Conservation (phyloP, 225 moss, liverwort and hornwort species). For the Antitrichia curtipendula region DNA sequence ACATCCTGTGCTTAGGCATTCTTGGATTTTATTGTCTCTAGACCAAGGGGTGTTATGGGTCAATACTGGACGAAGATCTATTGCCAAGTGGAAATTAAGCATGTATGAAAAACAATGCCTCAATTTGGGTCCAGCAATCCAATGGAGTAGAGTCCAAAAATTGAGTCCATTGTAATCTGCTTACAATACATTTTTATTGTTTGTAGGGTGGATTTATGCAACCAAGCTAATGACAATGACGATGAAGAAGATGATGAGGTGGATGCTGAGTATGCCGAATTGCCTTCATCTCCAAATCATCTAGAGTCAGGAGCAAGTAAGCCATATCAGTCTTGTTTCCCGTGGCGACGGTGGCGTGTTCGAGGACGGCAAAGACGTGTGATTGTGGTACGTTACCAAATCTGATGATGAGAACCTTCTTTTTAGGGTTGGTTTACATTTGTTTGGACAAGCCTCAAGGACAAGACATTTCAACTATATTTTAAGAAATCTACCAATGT, state of each 20-base stretch:
- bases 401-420: neutral
- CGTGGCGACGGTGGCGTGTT: slow-evolving; percentile 27
- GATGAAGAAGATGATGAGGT: slow-evolving; percentile 71
- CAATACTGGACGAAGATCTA: neutral
- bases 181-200: neutral
- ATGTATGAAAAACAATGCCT: neutral
- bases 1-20: neutral
- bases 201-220: slow-evolving; percentile 85
- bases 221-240: slow-evolving; percentile 76
- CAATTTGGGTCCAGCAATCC: too few relatives aligned
- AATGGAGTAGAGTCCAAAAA: neutral
- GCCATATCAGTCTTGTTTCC: slow-evolving; percentile 27
- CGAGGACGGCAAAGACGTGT: slow-evolving; percentile 53
- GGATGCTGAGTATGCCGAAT: slow-evolving; percentile 13
- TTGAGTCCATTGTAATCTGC: neutral
- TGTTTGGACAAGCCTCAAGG: neutral
- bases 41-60: neutral
- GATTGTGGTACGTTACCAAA: slow-evolving; percentile 45
- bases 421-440: neutral
- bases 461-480: neutral
- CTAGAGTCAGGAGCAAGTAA: slow-evolving; percentile 12
- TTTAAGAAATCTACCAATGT: neutral
- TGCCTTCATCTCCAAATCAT: slow-evolving; percentile 17
- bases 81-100: neutral
- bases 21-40: neutral